Evolutionary conservation across 2,329 filamentous ascomycete species (phyloP).

Genomic region (Ophiostoma australiae): DNA sequence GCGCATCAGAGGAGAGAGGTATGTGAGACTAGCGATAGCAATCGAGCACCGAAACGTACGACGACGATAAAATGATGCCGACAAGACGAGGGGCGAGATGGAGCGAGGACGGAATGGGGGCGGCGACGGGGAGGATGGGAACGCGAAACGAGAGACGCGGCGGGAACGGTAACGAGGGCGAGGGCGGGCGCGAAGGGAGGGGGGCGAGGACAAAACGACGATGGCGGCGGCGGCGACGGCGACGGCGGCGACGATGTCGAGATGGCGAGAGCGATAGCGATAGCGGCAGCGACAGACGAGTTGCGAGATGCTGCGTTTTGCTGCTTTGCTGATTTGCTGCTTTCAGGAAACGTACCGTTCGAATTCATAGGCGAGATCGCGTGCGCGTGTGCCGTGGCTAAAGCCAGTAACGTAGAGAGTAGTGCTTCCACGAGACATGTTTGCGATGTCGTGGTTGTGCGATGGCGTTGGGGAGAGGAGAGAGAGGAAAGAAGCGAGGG

Average conservation of each 20-base stretch:
- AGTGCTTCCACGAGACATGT: conserved; percentile 87
- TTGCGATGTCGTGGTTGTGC: background rate
- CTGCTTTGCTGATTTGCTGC: background rate
- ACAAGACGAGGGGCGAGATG: conserved; percentile 8
- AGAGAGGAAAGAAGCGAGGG: conserved; percentile 7
- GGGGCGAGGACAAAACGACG: background rate
- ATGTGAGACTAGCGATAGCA: conserved; percentile 15
- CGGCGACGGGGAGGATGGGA: conserved; percentile 29
- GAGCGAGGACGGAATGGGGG: conserved; percentile 6
- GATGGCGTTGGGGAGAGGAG: conserved; percentile 6
- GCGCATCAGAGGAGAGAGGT: background rate
- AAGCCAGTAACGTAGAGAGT: conserved; percentile 99
- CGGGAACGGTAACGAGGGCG: background rate
- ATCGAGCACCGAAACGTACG: conserved; percentile 26
- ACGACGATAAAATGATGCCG: conserved; percentile 28
- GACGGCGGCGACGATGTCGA: conserved; percentile 30
- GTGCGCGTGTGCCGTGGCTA: conserved; percentile 95
- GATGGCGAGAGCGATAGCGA: background rate
- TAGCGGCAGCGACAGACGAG: conserved; percentile 1
- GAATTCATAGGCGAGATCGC: conserved; percentile 99
- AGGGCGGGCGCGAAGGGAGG: background rate
- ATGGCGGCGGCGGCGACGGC: conserved; percentile 26
- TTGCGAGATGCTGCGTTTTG: background rate
- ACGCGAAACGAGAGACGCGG: background rate
- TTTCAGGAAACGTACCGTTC: conserved; percentile 81